Percentiles rank a stretch among this genome's conserved stretches.
phyloP scores from a whole-genome alignment of 768 basidiomycete genomes.

The Cubamyces sp. region DNA sequence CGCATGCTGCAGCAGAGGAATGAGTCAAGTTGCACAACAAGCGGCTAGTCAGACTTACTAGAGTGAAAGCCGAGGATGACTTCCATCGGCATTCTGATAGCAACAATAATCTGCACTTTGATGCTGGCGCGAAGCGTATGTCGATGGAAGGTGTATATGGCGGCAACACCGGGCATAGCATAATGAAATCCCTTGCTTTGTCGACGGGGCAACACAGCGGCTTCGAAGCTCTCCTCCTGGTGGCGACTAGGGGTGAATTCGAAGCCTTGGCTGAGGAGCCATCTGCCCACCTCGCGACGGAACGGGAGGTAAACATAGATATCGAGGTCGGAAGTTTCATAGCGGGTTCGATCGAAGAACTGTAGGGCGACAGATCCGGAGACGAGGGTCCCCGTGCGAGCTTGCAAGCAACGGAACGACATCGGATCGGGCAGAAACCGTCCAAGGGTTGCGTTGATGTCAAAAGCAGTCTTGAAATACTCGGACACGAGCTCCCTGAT shows the following conservation, averaged over 20 bases:
- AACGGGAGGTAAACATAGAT: conserved; percentile 38
- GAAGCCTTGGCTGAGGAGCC: conserved; percentile 41
- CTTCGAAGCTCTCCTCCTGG: conserved; percentile 30
- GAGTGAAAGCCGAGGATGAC: conserved; percentile 50
- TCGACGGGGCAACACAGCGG: neutral
- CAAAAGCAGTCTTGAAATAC: conserved; percentile 25
- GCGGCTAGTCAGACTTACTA: no score
- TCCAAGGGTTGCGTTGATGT: conserved; percentile 39
- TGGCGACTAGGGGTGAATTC: conserved; percentile 26
- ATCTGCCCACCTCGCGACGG: conserved; percentile 37
- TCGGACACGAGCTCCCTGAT: neutral
- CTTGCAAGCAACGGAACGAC: conserved; percentile 47
- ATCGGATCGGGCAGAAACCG: conserved; percentile 41
- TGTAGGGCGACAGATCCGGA: conserved; percentile 59
- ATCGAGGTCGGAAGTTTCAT: conserved; percentile 53
- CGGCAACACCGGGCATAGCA: conserved; percentile 32
- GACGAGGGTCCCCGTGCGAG: conserved; percentile 46
- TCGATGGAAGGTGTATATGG: conserved; percentile 39
- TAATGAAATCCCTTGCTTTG: conserved; percentile 25
- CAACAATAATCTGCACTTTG: conserved; percentile 48
- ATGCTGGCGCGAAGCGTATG: conserved; percentile 11
- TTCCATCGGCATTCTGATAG: conserved; percentile 38
- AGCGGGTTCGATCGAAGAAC: conserved; percentile 48
- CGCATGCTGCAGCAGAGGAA: no score
- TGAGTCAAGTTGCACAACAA: no score